phyloP scores from a whole-genome alignment of 2,329 filamentous ascomycete species.

The Beauveria rudraprayagi region DNA sequence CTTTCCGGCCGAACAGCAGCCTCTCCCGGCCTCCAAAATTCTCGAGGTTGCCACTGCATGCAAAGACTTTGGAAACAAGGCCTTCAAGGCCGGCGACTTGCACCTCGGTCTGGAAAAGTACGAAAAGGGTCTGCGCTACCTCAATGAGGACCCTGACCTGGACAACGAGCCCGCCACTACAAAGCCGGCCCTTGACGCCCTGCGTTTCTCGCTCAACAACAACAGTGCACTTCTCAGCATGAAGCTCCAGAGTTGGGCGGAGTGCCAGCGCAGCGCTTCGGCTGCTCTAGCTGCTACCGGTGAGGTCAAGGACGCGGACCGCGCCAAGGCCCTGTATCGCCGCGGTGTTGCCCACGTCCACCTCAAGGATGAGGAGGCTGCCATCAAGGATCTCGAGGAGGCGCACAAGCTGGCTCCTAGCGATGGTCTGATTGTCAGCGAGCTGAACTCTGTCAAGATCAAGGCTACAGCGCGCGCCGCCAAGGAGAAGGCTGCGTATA shows the following conservation, averaged over 20 bases:
- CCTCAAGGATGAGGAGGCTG: slow-evolving; percentile 77
- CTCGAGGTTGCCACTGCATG: slow-evolving; percentile 74
- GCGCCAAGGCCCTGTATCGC: slow-evolving; percentile 83
- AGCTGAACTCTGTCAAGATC: slow-evolving; percentile 73
- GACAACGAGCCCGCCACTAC: slow-evolving; percentile 65
- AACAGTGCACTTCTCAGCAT: slow-evolving; percentile 81
- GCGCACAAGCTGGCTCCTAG: slow-evolving; percentile 67
- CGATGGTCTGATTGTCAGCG: slow-evolving; percentile 66
- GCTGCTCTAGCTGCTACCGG: slow-evolving; percentile 63
- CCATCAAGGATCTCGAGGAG: slow-evolving; percentile 64
- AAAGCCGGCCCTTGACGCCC: slow-evolving; percentile 56
- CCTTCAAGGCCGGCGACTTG: slow-evolving; percentile 74
- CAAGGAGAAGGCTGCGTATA: slow-evolving; percentile 88
- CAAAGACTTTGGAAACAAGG: slow-evolving; percentile 87
- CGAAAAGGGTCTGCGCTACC: slow-evolving; percentile 82
- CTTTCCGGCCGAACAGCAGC: slow-evolving; percentile 45
- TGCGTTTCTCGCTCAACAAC: slow-evolving; percentile 80
- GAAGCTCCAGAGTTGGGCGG: slow-evolving; percentile 66
- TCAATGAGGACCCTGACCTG: slow-evolving; percentile 73
- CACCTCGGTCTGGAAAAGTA: slow-evolving; percentile 78
- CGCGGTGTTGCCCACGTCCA: slow-evolving; percentile 67
- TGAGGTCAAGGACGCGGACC: slow-evolving; percentile 63
- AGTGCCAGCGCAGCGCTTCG: slow-evolving; percentile 61
- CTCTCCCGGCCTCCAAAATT: slow-evolving; percentile 59
- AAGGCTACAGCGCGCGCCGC: slow-evolving; percentile 62